Percentiles rank a stretch among this genome's conserved stretches.
These are phyloP conservation scores for Leucocoprinus sp. DNA, from an alignment of 768 basidiomycete species.

Conservation along the genomic window DNA sequence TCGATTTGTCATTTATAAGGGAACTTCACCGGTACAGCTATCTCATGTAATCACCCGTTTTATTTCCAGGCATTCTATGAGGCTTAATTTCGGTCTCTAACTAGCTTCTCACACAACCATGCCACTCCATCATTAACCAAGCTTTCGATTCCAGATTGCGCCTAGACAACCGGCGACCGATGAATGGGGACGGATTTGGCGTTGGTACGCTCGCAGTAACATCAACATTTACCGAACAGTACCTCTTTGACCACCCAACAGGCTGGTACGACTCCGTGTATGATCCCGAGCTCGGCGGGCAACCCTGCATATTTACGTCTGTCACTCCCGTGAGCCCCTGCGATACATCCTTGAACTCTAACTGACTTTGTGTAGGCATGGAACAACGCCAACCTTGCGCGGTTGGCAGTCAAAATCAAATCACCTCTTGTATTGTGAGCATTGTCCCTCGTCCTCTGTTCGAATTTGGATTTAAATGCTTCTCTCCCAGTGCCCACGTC, in stretches of 20 bases:
- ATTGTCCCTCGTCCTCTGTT: neutral
- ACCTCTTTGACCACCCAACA: conserved; percentile 17
- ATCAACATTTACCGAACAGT: neutral
- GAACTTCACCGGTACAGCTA: conserved; percentile 85
- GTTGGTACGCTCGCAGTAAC: conserved; percentile 50
- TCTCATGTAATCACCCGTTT: conserved; percentile 52
- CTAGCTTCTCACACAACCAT: conserved; percentile 85
- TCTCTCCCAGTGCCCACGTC: conserved; percentile 67
- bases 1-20: conserved; percentile 92
- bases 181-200: conserved; percentile 95
- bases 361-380: conserved; percentile 55
- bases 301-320: conserved; percentile 94
- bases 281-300: conserved; percentile 74
- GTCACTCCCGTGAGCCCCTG: conserved; percentile 64
- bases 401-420: conserved; percentile 95
- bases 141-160: conserved; percentile 92
- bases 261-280: conserved; percentile 92
- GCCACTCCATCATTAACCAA: conserved; percentile 95
- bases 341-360: neutral
- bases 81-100: conserved; percentile 6
- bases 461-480: neutral
- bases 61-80: conserved; percentile 1
- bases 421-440: conserved; percentile 90
- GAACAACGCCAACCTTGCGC: conserved; percentile 91
- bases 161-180: conserved; percentile 72